Percentiles rank a stretch among this genome's conserved stretches.
phyloP scores from a whole-genome alignment of 345 rosid species.

The Conringia planisiliqua region DNA sequence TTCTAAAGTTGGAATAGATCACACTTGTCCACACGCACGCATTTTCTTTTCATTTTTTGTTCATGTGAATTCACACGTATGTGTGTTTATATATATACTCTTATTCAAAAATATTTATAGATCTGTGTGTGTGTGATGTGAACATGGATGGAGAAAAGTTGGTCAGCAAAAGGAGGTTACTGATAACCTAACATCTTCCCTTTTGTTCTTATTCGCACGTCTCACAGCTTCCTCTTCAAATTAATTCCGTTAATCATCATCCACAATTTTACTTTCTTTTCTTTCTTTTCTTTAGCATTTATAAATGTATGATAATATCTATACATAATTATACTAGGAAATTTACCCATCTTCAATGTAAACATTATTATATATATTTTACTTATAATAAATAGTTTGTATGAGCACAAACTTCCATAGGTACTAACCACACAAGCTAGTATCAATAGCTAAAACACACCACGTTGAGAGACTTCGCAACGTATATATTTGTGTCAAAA shows the following conservation, averaged over 20 bases:
- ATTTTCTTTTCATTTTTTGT: neutral
- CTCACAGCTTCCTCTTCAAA: neutral
- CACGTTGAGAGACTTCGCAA: no score
- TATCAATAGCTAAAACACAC: no score
- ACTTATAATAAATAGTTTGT: no score
- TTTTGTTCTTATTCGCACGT: constrained; percentile 20
- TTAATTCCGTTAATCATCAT: neutral
- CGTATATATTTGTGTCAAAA: no score
- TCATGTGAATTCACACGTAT: constrained; percentile 24
- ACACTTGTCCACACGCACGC: constrained; percentile 16
- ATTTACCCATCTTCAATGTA: no score
- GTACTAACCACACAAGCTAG: no score
- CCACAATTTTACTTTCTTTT: no score
- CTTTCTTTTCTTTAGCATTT: no score
- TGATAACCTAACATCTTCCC: constrained; percentile 27
- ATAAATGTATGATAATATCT: no score
- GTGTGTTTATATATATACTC: neutral
- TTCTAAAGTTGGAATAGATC: constrained; percentile 8
- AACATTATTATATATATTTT: no score
- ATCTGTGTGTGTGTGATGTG: constrained; percentile 8
- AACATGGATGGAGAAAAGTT: constrained; percentile 21
- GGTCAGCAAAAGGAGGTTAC: constrained; percentile 25
- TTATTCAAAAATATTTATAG: neutral
- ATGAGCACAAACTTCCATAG: no score
- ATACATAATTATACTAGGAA: no score